Evolutionary conservation across 2,329 filamentous ascomycete genomes (phyloP).

Genomic region (Leptographium lundbergii): DNA sequence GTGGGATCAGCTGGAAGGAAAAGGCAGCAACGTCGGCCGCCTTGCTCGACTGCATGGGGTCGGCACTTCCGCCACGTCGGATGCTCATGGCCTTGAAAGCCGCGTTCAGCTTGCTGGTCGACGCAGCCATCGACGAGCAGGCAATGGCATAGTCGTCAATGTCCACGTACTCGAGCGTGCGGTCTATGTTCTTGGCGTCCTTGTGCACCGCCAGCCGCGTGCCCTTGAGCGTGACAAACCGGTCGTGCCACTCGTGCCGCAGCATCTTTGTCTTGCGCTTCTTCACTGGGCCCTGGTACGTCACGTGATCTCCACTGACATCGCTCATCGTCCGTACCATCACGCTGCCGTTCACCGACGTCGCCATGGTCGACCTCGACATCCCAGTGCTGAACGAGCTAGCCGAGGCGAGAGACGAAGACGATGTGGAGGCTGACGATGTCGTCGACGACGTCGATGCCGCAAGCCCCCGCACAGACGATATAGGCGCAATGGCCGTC

Average conservation of each 20-base stretch:
- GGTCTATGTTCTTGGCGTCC: constrained; percentile 36
- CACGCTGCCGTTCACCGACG: constrained; percentile 12
- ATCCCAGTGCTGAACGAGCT: constrained; percentile 12
- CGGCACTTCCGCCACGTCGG: constrained; percentile 37
- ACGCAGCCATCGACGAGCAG: constrained; percentile 64
- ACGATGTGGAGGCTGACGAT: constrained; percentile 11
- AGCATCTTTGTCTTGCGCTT: constrained; percentile 84
- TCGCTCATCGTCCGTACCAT: not conserved
- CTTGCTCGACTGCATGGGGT: constrained; percentile 19
- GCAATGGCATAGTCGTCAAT: constrained; percentile 82
- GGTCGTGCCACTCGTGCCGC: constrained; percentile 86
- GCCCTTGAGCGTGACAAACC: constrained; percentile 76
- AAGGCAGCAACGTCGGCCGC: constrained; percentile 54
- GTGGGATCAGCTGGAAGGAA: constrained; percentile 74
- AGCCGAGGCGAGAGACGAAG: constrained; percentile 9
- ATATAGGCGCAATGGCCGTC: constrained; percentile 27
- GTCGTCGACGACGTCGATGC: not conserved
- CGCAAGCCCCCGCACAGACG: not conserved
- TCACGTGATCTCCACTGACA: constrained; percentile 29
- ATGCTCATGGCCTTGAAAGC: constrained; percentile 74
- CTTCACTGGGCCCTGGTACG: constrained; percentile 81
- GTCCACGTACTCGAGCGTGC: constrained; percentile 66
- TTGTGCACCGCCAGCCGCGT: constrained; percentile 67
- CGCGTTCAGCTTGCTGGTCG: constrained; percentile 68
- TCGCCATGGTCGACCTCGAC: constrained; percentile 12